Percentiles rank a stretch among this genome's conserved stretches.
These are phyloP conservation scores for Cryptococcus sp. DNA, from an alignment of 1,284 basidiomycete genomes.

Conservation along the genomic window DNA sequence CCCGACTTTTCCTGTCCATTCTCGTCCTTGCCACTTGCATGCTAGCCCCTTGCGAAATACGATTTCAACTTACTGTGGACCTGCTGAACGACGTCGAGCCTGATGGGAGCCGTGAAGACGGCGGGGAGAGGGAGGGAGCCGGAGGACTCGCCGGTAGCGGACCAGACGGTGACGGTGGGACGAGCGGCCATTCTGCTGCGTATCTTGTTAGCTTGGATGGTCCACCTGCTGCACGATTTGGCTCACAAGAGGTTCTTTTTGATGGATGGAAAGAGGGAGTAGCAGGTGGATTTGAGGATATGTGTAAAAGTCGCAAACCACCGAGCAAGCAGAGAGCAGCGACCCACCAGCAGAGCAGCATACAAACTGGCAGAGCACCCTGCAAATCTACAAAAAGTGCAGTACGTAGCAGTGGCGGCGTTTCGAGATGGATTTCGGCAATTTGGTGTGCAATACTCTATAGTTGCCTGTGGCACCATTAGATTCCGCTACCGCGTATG, in stretches of 20 bases:
- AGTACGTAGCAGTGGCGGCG: constrained; percentile 7
- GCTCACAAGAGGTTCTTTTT: constrained; percentile 15
- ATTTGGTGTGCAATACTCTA: constrained; percentile 2
- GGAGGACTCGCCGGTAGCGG: constrained; percentile 78
- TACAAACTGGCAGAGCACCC: too few species aligned
- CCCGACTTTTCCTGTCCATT: not conserved
- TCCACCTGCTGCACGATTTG: too few species aligned
- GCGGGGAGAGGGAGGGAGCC: constrained; percentile 91
- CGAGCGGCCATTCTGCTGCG: constrained; percentile 73
- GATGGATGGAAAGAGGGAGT: constrained; percentile 13
- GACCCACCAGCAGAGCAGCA: too few species aligned
- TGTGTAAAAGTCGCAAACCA: not conserved
- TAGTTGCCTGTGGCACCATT: constrained; percentile 5
- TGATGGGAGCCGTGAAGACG: constrained; percentile 96
- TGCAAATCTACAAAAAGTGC: too few species aligned
- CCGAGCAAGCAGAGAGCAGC: too few species aligned
- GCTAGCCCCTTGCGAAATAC: not conserved
- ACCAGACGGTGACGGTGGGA: constrained; percentile 81
- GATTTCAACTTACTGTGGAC: constrained; percentile 83
- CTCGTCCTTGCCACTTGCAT: constrained; percentile 1
- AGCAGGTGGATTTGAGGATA: not conserved
- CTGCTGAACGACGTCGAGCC: constrained; percentile 96
- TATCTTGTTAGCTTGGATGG: too few species aligned
- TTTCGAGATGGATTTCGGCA: constrained; percentile 17
- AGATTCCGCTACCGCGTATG: not conserved